Evolutionary conservation across 257 asterid species (phyloP), one percentile per base, ranked within the genome.

Genomic region (Lycium ferocissimum): DNA sequence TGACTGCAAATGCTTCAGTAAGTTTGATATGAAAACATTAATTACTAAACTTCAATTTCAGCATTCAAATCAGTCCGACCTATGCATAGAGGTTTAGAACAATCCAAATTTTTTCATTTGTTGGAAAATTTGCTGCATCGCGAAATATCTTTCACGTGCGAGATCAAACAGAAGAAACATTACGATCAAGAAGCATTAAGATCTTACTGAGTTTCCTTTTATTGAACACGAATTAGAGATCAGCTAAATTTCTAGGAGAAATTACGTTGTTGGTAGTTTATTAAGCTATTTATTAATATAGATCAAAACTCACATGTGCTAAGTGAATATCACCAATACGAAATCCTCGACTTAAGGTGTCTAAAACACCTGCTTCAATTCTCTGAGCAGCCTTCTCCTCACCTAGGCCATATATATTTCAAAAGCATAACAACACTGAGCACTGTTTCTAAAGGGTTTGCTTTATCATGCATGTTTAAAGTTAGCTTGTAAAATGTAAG

Each of bases 381-480:
- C 96, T 95, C 88, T 85, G 92, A 67, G 99, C 98, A 87, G 99
- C 98, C 89, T 88, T 93, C 91, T 94, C 97, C 89, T 95, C 98
- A 75, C 98, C 99, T 65, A 95, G 88, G 59, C 98, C 98, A 82
- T 97, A 97, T 85, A 82, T 97, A 97, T 85, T 90, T 95, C 86
- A 97, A 86, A 76, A 97, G 98, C 99, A 97, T 97, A 47, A 98
- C 98, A 80, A 96, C 99, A 9, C 79, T 70, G 54, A 70, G 79
- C 79, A 95, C 84, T 18, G 97, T 94, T 13, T 97, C 98, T 89
- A 97, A 87, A 6, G 99, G 99, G 88, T 97, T 97, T 40, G 54
- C 79, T 70, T 70, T 97, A 90, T 97, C 98, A 98, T 96, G 88
- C 83, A 75, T 66, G 75, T 85, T 70, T 53, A 49, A 66, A 59